Evolutionary conservation across 768 basidiomycete genomes (phyloP).

Genomic region (Royoungia palumana): DNA sequence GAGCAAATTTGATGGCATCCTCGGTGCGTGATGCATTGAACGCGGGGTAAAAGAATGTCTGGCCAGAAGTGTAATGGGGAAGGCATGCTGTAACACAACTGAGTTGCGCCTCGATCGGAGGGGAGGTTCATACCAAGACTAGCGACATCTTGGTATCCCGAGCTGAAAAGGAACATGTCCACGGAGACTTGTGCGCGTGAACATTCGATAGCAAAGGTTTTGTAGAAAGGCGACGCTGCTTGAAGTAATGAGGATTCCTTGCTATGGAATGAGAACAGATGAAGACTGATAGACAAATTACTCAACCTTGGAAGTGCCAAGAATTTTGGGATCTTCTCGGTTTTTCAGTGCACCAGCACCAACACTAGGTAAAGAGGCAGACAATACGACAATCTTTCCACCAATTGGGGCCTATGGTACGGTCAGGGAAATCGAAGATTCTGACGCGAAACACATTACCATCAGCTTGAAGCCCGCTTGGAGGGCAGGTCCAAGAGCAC

Average conservation of each 20-base stretch:
- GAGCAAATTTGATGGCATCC: constrained; percentile 97
- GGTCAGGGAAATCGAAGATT: neutral
- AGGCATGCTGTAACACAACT: constrained; percentile 60
- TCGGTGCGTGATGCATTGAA: constrained; percentile 94
- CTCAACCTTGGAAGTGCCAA: constrained; percentile 86
- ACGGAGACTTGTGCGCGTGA: constrained; percentile 96
- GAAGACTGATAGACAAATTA: neutral
- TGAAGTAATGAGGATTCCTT: constrained; percentile 91
- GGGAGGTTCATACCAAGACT: constrained; percentile 59
- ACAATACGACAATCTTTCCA: constrained; percentile 88
- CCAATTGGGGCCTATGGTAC: constrained; percentile 75
- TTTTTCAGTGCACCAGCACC: constrained; percentile 93
- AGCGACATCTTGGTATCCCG: constrained; percentile 92
- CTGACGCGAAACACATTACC: constrained; percentile 38
- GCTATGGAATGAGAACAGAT: constrained; percentile 1
- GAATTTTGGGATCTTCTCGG: constrained; percentile 92
- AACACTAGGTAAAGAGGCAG: constrained; percentile 80
- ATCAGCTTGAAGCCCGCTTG: constrained; percentile 97
- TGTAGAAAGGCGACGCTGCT: constrained; percentile 94
- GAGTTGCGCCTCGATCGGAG: neutral
- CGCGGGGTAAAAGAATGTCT: constrained; percentile 97
- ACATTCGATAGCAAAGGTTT: constrained; percentile 98
- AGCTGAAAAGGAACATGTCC: constrained; percentile 98
- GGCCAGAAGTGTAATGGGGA: constrained; percentile 96
- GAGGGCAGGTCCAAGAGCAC: constrained; percentile 90